A percentile compares a stretch with the other conserved stretches of the same genome.
These are phyloP conservation scores for Corymbia maculata DNA, from an alignment of 345 rosid genomes.

Conservation along the genomic window DNA sequence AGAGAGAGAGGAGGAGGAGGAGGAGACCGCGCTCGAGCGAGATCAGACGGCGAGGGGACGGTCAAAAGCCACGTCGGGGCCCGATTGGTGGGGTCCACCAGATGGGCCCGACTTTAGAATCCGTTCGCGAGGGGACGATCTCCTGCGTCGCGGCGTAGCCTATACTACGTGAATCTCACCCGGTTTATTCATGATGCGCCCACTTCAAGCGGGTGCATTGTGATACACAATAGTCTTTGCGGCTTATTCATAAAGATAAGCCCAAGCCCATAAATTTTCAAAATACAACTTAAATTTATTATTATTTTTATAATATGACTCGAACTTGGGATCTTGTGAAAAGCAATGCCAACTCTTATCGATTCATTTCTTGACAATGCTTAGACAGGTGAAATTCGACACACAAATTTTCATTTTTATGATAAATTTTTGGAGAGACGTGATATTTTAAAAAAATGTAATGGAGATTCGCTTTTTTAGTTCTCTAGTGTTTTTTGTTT, in stretches of 20 bases:
- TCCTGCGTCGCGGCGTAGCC: neutral
- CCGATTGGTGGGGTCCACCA: neutral
- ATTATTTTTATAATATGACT: neutral
- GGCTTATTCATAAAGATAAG: neutral
- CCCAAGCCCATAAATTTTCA: neutral
- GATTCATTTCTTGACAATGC: too few species aligned
- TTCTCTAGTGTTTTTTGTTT: neutral
- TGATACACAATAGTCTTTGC: too few species aligned
- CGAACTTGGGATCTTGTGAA: neutral
- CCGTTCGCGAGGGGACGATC: neutral
- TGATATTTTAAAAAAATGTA: neutral
- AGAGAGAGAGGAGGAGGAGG: neutral
- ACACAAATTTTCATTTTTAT: neutral
- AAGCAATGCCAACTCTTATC: neutral
- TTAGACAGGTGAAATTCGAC: neutral
- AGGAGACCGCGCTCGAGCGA: constrained; percentile 3
- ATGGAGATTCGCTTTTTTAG: neutral
- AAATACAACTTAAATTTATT: neutral
- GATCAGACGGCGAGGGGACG: constrained; percentile 20
- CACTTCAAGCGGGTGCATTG: neutral
- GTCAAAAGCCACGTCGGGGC: neutral
- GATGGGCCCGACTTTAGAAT: neutral
- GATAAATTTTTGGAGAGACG: neutral
- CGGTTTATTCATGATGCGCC: neutral
- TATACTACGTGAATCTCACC: neutral